Evolutionary conservation across 192 early-diverging fungal species (phyloP).

Genomic region (Umbelopsis sp.): DNA sequence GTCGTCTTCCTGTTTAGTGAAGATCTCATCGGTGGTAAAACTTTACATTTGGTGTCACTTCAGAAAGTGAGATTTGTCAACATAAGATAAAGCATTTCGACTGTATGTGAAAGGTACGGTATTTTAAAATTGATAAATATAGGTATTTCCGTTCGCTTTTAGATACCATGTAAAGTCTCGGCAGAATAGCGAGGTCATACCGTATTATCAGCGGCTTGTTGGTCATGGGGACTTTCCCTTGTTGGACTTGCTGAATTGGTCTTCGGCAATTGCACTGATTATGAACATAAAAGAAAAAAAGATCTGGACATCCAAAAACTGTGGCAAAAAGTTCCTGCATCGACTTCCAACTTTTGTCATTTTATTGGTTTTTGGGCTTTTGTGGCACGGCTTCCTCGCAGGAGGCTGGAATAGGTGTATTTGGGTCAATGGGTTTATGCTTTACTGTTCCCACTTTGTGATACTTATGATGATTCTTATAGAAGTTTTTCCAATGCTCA

Average conservation of each 20-base stretch:
- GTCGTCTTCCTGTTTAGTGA: neutral
- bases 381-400: conserved; percentile 62
- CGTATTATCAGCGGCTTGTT: neutral
- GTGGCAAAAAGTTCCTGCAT: neutral
- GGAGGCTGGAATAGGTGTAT: conserved; percentile 78
- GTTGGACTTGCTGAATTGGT: conserved; percentile 1
- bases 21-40: no score
- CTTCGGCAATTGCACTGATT: neutral
- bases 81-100: no score
- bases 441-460: conserved; percentile 83
- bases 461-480: conserved; percentile 86
- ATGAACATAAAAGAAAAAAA: no score
- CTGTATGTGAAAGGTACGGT: no score
- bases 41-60: no score
- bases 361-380: conserved; percentile 40
- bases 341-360: neutral
- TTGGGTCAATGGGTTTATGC: conserved; percentile 81
- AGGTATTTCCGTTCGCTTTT: neutral
- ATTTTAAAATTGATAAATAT: no score
- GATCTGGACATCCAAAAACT: no score
- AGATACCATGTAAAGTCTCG: neutral
- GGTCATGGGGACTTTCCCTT: neutral
- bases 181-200: conserved; percentile 5
- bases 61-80: no score
- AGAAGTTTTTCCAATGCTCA: conserved; percentile 86